A percentile compares a stretch with the other conserved stretches of the same genome.
phyloP scores from a whole-genome alignment of 768 basidiomycete genomes.

The Phlebiopsis gigantea region DNA sequence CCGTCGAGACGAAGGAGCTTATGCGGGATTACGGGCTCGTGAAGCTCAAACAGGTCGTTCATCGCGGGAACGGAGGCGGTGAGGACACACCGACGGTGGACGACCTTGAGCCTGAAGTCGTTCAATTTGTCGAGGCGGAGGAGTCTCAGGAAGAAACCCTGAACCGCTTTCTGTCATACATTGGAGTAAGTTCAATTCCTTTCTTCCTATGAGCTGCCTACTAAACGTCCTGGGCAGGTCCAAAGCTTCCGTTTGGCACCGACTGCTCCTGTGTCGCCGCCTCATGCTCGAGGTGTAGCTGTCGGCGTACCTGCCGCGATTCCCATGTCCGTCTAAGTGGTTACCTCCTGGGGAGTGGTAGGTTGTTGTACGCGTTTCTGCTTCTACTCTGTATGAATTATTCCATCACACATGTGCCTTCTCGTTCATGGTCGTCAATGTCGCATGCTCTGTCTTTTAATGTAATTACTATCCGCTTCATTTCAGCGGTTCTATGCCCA shows the following conservation, averaged over 20 bases:
- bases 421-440: not conserved
- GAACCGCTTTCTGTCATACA: constrained; percentile 10
- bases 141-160: constrained; percentile 7
- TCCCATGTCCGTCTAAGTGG: not conserved
- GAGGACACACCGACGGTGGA: not conserved
- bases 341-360: not conserved
- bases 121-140: constrained; percentile 1
- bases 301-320: not conserved
- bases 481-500: too few relatives aligned
- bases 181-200: constrained; percentile 5
- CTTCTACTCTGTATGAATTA: not conserved
- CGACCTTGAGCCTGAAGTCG: not conserved
- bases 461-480: too few relatives aligned
- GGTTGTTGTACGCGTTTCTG: not conserved
- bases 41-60: not conserved
- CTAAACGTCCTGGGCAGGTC: not conserved
- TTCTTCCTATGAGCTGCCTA: not conserved
- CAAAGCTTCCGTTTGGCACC: constrained; percentile 2
- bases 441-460: not conserved
- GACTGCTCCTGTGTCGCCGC: not conserved
- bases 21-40: constrained; percentile 41
- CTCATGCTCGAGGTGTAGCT: not conserved
- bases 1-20: constrained; percentile 35
- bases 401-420: not conserved
- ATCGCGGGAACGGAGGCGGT: not conserved